Percentiles rank a stretch among this genome's conserved stretches.
These are phyloP conservation scores for Aureobasidium sp. DNA, from an alignment of 2,329 filamentous ascomycete genomes.

Conservation along the genomic window DNA sequence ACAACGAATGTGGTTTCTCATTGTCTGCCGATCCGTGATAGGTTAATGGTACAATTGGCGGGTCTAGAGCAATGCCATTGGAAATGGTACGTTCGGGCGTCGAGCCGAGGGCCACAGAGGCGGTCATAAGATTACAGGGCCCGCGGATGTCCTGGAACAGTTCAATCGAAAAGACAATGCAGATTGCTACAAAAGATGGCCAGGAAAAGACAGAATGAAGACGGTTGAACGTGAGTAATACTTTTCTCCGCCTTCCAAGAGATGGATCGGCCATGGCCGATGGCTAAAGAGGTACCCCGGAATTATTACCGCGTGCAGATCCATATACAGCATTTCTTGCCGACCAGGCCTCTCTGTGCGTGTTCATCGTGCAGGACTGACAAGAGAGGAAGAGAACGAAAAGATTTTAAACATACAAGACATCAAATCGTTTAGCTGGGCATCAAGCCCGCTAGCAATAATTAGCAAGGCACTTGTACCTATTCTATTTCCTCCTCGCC, in stretches of 20 bases:
- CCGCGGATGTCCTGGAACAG: neutral
- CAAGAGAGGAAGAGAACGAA: no score
- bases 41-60: neutral
- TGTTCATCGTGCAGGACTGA: no score
- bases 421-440: neutral
- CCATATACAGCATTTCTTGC: neutral
- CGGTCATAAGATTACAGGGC: neutral
- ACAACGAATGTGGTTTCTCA: neutral
- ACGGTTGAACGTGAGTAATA: neutral
- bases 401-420: neutral
- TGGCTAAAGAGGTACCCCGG: neutral
- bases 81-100: neutral
- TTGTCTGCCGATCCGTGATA: neutral
- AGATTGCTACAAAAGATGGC: neutral
- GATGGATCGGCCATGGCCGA: neutral
- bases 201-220: neutral
- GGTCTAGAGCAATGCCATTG: neutral
- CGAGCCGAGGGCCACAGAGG: neutral
- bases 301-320: no score
- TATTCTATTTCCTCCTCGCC: conserved; percentile 52
- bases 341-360: neutral
- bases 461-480: neutral
- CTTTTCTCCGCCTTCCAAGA: neutral
- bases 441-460: neutral
- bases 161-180: neutral